A percentile compares a stretch with the other conserved stretches of the same genome.
Evolutionary conservation across 1,284 basidiomycete genomes (phyloP).

Genomic region (Trametes polyzona): DNA sequence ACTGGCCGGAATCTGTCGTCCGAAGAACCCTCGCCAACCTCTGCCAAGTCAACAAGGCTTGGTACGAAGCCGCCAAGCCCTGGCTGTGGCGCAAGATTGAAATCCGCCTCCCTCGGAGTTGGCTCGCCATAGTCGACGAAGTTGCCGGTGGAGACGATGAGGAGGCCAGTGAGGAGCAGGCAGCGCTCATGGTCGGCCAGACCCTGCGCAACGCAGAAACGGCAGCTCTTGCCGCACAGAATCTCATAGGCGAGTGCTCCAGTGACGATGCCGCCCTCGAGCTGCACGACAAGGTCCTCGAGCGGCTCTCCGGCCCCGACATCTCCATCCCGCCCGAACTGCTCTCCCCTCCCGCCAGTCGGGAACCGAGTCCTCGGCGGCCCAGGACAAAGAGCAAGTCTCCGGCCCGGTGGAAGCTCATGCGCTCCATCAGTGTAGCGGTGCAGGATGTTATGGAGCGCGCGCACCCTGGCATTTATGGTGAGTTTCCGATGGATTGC

Average conservation of each 20-base stretch:
- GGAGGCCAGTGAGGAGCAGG: slow-evolving; percentile 48
- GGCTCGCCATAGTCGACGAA: slow-evolving; percentile 79
- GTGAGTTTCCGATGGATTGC: slow-evolving; percentile 42
- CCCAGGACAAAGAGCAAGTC: slow-evolving; percentile 75
- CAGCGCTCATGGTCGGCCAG: slow-evolving; percentile 63
- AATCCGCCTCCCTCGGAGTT: slow-evolving; percentile 75
- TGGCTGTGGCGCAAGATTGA: slow-evolving; percentile 83
- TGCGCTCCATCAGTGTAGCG: slow-evolving; percentile 75
- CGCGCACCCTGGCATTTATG: slow-evolving; percentile 68
- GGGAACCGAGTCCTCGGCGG: slow-evolving; percentile 78
- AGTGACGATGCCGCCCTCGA: slow-evolving; percentile 50
- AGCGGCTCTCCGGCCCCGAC: slow-evolving; percentile 61
- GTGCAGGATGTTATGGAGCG: slow-evolving; percentile 68
- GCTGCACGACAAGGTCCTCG: slow-evolving; percentile 65
- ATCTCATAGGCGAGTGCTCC: slow-evolving; percentile 30
- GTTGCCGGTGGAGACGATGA: slow-evolving; percentile 70
- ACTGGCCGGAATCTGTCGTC: slow-evolving; percentile 66
- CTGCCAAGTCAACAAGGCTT: slow-evolving; percentile 72
- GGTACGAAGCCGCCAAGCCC: slow-evolving; percentile 78
- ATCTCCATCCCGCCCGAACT: slow-evolving; percentile 72
- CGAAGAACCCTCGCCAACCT: slow-evolving; percentile 68
- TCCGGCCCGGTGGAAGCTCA: slow-evolving; percentile 79
- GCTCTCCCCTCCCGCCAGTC: slow-evolving; percentile 74
- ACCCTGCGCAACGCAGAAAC: slow-evolving; percentile 65
- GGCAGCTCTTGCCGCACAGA: slow-evolving; percentile 52